phyloP scores from a whole-genome alignment of 2,329 filamentous ascomycete genomes.

The Colletotrichum caudatum region DNA sequence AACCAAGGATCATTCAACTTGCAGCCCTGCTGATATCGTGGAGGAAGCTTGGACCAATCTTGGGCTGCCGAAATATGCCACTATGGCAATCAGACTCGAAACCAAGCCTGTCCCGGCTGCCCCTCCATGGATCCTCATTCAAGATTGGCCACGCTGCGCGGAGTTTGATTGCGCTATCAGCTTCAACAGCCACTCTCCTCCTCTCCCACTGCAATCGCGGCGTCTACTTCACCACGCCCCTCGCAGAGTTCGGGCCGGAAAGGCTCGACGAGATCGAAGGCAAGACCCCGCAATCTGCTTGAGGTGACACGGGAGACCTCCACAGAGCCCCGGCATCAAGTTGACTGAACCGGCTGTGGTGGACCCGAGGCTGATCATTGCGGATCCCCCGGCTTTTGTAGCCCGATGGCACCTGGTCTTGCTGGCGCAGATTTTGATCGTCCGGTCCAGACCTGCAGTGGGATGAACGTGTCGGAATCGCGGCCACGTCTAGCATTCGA shows the following conservation, averaged over 20 bases:
- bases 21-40: constrained; percentile 3
- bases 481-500: constrained; percentile 60
- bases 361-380: constrained; percentile 61
- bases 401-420: constrained; percentile 51
- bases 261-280: constrained; percentile 59
- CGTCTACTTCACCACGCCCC: constrained; percentile 56
- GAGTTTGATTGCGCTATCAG: constrained; percentile 62
- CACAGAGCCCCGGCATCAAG: constrained; percentile 56
- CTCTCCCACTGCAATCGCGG: constrained; percentile 50
- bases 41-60: constrained; percentile 2
- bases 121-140: constrained; percentile 58
- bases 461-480: constrained; percentile 68
- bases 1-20: constrained; percentile 3
- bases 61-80: neutral
- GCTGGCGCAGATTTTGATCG: neutral
- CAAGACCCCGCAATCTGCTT: constrained; percentile 49
- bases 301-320: constrained; percentile 62
- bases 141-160: constrained; percentile 66
- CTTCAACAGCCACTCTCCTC: constrained; percentile 61
- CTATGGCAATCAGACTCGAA: neutral
- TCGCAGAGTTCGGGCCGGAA: constrained; percentile 66
- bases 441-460: constrained; percentile 61
- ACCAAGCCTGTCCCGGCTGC: neutral
- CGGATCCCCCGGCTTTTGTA: constrained; percentile 66
- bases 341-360: constrained; percentile 51